Base-by-base conservation (phyloP, 768 basidiomycete species). In the Tubosaeta sp. region DNA sequence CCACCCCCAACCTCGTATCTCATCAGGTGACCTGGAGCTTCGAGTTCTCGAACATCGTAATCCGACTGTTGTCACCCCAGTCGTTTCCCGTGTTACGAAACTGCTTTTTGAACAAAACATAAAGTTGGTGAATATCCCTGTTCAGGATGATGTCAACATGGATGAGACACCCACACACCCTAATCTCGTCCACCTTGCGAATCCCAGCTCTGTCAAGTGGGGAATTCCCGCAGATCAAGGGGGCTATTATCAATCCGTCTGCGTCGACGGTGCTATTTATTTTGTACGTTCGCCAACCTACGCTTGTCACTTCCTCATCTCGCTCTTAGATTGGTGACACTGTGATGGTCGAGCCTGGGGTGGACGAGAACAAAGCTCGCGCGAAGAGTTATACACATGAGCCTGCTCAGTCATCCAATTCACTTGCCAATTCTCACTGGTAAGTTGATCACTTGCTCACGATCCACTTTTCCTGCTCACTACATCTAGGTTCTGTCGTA, bases 401-500 rank as follows among this genome's bases (percentile, higher is more conserved):
- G 31, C 68, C 66, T 14, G 71, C 80, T 3, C 73, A 74, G 43
- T 82, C 81, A 7, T 55, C 64, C 0, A 88, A 87, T 53, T 63
- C 66, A 4, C 75, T 82, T 34, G 84, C 78, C 19, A 82, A 85
- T 51, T 67, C 63, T 14, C 72, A 74, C 39, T 90, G 87, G 87
- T 86, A 64, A 44, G 75, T 56, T 5, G n/a, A 8, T 24, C 38
- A 22, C n/a, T 38, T 9, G n/a, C 42, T 51, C 25, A 25, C 8
- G 21, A 22, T 18, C 14, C 18, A 21, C 41, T 12, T 48, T 43
- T 3, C 19, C 19, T 22, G 34, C 25, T 50, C 14, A 47, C 7
- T 39, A 14, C 25, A 21, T 2, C 21, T 22, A 90, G 87, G 87
- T 90, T 90, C 59, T 79, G 80, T 44, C 75, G 72, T n/a, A 84